Evolutionary conservation across 2,329 filamentous ascomycete species (phyloP), one percentile per base, ranked within the genome.

Genomic region (Emmonsiellopsis sp.): DNA sequence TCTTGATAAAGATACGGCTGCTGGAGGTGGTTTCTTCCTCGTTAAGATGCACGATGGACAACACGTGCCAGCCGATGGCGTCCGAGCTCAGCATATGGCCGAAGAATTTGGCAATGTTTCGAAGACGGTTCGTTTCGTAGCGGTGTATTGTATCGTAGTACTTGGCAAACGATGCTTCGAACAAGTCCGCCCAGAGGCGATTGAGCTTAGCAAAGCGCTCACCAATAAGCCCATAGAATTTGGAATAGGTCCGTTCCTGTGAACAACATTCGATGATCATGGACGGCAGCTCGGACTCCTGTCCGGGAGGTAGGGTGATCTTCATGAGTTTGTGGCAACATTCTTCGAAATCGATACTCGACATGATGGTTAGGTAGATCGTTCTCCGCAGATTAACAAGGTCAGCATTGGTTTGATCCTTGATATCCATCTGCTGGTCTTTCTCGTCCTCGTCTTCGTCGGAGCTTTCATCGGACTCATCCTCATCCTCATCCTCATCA

Each of bases 111-210:
- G 92, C 93, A 64, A 97, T 92, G 66, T 97, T 98, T 57, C 93
- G 86, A 39, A 98, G 79, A 56, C 89, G 84, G 70, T 96, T 97
- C 42, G 92, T 97, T 68, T 97, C 93, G 68, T 94, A 95, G 13
- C 93, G 87, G 71, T 98, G 93, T 57, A 97, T 97, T 0, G 91
- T 97, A 57, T 94, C 88, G 76, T 96, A 98, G 72, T 97, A 96
- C 63, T 91, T 91, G 56, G 81, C 80, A 68, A 98, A 98, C 21
- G 86, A 82, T 60, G 89, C 82, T 69, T 97, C 90, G 60, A 97
- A 97, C 5, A 97, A 79, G 58, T 94, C 89, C 32, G 84, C 87
- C 93, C 93, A 98, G 49, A 96, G 79, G 21, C 93, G 83, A 71
- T 97, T 97, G 64, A 98, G 83, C 72, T 95, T 96, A 64, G 90